These are phyloP conservation scores for Colletotrichum tofieldiae DNA, from an alignment of 2,329 filamentous ascomycete genomes.

Conservation along the genomic window DNA sequence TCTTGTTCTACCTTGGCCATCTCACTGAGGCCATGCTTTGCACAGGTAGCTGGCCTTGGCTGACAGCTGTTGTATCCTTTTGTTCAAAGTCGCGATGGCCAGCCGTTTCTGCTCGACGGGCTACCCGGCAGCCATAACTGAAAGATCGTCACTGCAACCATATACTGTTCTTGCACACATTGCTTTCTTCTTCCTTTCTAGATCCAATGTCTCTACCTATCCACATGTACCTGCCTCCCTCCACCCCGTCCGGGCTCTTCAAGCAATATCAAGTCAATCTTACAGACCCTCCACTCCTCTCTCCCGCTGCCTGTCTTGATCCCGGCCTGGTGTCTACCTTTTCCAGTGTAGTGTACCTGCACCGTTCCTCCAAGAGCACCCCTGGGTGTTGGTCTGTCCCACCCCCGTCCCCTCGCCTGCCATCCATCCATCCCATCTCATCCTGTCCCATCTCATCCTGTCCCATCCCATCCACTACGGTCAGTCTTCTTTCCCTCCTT, in stretches of 20 bases:
- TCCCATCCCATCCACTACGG: constrained; percentile 17
- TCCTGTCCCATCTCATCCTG: constrained; percentile 8
- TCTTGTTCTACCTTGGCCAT: background rate
- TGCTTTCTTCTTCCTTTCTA: constrained; percentile 3
- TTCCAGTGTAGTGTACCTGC: constrained; percentile 8
- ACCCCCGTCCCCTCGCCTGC: constrained; percentile 1
- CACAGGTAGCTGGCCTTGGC: background rate
- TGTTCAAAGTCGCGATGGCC: background rate
- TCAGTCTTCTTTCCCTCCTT: constrained; percentile 26
- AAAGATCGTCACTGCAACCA: background rate
- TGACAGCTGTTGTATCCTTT: background rate
- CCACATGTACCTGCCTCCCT: background rate
- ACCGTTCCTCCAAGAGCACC: constrained; percentile 1
- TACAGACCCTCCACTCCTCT: constrained; percentile 23
- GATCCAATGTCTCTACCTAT: constrained; percentile 4
- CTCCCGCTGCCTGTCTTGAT: constrained; percentile 25
- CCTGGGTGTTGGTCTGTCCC: constrained; percentile 29
- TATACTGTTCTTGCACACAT: background rate
- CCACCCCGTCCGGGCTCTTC: background rate
- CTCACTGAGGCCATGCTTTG: background rate
- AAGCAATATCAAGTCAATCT: constrained; percentile 29
- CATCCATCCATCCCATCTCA: constrained; percentile 26
- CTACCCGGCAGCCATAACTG: background rate
- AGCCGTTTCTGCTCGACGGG: background rate
- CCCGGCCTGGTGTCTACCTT: constrained; percentile 13